Evolutionary conservation across 2,329 filamentous ascomycete species (phyloP), one percentile per base, ranked within the genome.

Genomic region (Venturia nashicola): DNA sequence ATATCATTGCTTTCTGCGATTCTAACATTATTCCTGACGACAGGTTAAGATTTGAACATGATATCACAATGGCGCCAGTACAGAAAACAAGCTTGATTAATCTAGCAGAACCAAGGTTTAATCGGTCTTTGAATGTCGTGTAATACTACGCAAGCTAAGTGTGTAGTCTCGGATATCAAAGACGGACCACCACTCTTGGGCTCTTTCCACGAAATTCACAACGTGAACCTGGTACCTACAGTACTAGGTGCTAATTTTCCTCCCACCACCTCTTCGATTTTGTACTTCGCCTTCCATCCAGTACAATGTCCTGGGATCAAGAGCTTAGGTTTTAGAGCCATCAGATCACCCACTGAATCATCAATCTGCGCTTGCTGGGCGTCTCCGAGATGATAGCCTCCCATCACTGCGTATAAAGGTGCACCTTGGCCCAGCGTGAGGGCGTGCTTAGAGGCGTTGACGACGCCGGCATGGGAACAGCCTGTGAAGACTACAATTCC

Each of bases 401-500:
- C 82, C 0, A 83, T 72, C 1, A 83, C 74, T 2, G 79, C 79
- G 67, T 82, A 76, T 2, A 83, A 70, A 0, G 78, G 78, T 3
- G 72, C 68, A 1, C 71, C 68, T 3, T 70, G 69, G 0, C 73
- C 67, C 2, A 80, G 71, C 0, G 77, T 71, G 0, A 79, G 48
- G 0, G 80, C 80, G 68, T 82, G 76, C 48, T 74, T 76, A 1
- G 76, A 72, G 2, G 78, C 76, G 67, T 84, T 84, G 62, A 83
- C 77, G 8, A 83, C 78, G 0, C 82, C 81, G 0, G 81, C 79
- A 64, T 84, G 81, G 67, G 78, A 81, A 71, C 82, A 84, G 12
- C 81, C 82, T 0, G 81, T 82, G 68, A 84, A 82, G 23, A 83
- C 73, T 1, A 84, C 78, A 2, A 83, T 73, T 0, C 82, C 82